Percentiles rank a stretch among this genome's conserved stretches.
Evolutionary conservation across 2,329 filamentous ascomycete genomes (phyloP).

Genomic region (Epichloe amarillans): DNA sequence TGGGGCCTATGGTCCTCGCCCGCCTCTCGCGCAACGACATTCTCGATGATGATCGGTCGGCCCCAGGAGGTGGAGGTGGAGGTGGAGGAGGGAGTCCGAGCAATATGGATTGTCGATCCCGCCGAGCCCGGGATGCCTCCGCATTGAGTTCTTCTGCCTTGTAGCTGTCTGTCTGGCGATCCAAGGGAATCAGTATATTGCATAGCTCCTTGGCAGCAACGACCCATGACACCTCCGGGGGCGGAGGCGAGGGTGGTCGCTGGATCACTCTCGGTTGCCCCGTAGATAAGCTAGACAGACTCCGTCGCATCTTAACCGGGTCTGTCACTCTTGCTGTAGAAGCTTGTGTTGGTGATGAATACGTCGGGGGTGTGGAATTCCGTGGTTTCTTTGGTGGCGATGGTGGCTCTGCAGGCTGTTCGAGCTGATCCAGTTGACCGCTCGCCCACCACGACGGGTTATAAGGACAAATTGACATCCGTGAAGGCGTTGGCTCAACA

Average conservation of each 20-base stretch:
- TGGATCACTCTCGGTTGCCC: constrained; percentile 6
- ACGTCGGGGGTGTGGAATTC: constrained; percentile 53
- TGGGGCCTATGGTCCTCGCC: constrained; percentile 39
- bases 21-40: constrained; percentile 66
- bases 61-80: constrained; percentile 7
- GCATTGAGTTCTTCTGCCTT: constrained; percentile 65
- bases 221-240: constrained; percentile 75
- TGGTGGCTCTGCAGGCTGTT: constrained; percentile 40
- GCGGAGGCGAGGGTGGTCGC: constrained; percentile 48
- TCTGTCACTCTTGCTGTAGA: constrained; percentile 70
- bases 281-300: constrained; percentile 38
- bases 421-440: constrained; percentile 54
- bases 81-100: constrained; percentile 14
- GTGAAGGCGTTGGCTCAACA: constrained; percentile 1
- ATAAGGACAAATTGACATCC: constrained; percentile 33
- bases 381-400: constrained; percentile 40
- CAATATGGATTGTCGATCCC: constrained; percentile 49
- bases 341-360: constrained; percentile 76
- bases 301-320: constrained; percentile 51
- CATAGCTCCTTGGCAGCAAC: constrained; percentile 72
- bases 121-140: constrained; percentile 47
- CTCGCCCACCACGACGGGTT: constrained; percentile 61
- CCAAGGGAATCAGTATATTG: constrained; percentile 65
- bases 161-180: constrained; percentile 64
- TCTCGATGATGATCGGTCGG: constrained; percentile 37